phyloP scores from a whole-genome alignment of 176 grass and related monocot species.

The Musa itinerans region DNA sequence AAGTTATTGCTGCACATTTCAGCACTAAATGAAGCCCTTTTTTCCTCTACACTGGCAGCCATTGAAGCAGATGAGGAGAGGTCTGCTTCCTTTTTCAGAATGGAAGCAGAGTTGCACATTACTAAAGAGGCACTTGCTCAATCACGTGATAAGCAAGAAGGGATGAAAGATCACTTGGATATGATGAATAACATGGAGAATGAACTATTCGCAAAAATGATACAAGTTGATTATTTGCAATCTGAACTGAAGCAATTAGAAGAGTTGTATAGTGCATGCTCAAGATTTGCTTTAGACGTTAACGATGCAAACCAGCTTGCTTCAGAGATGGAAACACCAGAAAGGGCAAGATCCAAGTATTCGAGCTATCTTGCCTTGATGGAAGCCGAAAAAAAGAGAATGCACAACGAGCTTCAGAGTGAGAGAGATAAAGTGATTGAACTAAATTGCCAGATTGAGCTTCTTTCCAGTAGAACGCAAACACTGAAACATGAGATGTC shows the following conservation, averaged over 20 bases:
- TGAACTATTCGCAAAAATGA: constrained; percentile 30
- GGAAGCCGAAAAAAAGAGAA: constrained; percentile 1
- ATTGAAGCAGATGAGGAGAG: constrained; percentile 41
- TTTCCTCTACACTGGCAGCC: constrained; percentile 21
- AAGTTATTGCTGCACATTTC: constrained; percentile 18
- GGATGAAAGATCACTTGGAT: constrained; percentile 16
- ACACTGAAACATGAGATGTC: background rate
- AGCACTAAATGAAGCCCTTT: constrained; percentile 25
- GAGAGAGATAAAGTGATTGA: background rate
- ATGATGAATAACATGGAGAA: constrained; percentile 22
- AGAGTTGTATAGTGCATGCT: constrained; percentile 3
- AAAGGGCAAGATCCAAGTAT: background rate
- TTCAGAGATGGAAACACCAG: background rate
- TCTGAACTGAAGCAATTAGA: constrained; percentile 24
- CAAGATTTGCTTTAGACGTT: no score
- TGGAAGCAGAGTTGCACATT: constrained; percentile 18
- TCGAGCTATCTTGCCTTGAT: background rate
- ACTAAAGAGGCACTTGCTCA: background rate
- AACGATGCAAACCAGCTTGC: no score
- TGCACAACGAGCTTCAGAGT: constrained; percentile 6
- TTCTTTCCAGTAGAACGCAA: constrained; percentile 6
- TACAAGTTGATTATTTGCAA: constrained; percentile 27
- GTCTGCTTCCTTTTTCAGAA: constrained; percentile 34
- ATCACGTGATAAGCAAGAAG: constrained; percentile 8
- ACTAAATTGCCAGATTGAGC: constrained; percentile 15